Base-by-base conservation (phyloP, 2,329 filamentous ascomycete species). In the Verticillium klebahnii region DNA sequence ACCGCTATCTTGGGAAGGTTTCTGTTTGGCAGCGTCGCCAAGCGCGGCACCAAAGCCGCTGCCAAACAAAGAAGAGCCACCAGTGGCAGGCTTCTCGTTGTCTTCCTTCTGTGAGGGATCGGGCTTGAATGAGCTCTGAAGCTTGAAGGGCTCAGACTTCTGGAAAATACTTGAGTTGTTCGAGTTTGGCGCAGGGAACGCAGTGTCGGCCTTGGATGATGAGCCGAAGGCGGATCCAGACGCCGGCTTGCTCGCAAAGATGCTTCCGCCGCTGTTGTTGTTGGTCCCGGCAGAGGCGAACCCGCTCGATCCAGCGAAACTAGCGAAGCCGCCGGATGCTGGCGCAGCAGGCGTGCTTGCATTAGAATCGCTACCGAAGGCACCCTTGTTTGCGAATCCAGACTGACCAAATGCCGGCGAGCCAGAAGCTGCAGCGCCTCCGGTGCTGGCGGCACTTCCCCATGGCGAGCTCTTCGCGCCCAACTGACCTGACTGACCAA, bases 111-210 rank as follows among this genome's bases (percentile, higher is more conserved):
- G 80, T 55, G 81, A 80, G 6, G 84, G 81, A 66, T 91, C 88
- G 9, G 82, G 80, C 68, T 87, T 86, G 75, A 92, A 92, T 1
- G 85, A 87, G 34, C 85, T 88, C 45, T 83, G 82, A 17, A 92
- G 78, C 67, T 89, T 89, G 75, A 92, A 92, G 0, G 84, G 82
- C 17, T 36, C 40, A 14, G 54, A 31, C 15, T 56, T 56, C 54
- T 32, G 31, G 54, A 34, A n/a, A 2, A 32, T 78, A 55, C 39
- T 74, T n/a, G 80, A 80, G 31, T 79, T 81, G 60, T 78, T 80
- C 23, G 78, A 74, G 32, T 69, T 71, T 36, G 74, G 69, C 7
- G 76, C 69, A 1, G 75, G 74, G 65, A 81, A 80, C 2, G 75
- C 71, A 11, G 75, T 77, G 23, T 73, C 73, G 54, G 71, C 74